Conservation (phyloP, 352 stramenopile species). For the Phytophthora sp. region DNA sequence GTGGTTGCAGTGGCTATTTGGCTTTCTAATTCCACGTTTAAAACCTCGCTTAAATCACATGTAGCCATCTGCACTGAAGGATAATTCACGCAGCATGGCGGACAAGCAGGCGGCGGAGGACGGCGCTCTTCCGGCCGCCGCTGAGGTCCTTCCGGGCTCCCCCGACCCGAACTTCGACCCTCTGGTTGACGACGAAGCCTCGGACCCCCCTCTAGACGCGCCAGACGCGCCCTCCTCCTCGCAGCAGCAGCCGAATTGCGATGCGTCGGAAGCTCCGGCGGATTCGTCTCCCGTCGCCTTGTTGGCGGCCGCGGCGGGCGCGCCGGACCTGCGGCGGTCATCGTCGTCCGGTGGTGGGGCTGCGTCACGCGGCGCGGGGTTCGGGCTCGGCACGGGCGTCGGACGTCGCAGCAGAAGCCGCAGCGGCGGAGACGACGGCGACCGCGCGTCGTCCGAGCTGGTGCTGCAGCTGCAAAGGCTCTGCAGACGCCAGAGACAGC, state of each 20-base stretch:
- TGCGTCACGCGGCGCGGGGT: not conserved
- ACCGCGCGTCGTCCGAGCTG: conserved; percentile 50
- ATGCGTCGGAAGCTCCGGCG: conserved; percentile 18
- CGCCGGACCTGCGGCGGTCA: conserved; percentile 18
- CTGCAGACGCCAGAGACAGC: conserved; percentile 67
- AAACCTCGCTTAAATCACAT: too few relatives aligned
- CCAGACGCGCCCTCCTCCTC: not conserved
- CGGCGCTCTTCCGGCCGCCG: not conserved
- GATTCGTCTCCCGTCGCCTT: not conserved
- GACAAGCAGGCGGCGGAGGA: not conserved
- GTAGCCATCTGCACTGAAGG: too few relatives aligned
- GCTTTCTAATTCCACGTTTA: too few relatives aligned
- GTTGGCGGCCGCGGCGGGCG: conserved; percentile 4
- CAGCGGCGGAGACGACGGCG: conserved; percentile 31
- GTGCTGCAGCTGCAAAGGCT: conserved; percentile 66
- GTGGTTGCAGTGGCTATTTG: too few relatives aligned
- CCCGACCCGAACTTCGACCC: conserved; percentile 11
- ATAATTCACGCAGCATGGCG: too few relatives aligned
- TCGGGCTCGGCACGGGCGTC: not conserved
- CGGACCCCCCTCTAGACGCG: not conserved
- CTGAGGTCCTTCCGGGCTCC: not conserved
- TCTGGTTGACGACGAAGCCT: not conserved
- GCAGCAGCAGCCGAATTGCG: conserved; percentile 41
- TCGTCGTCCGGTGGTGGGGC: conserved; percentile 14
- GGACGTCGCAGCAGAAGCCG: conserved; percentile 25